Base-by-base conservation (phyloP, 2,329 filamentous ascomycete species). In the Ceratocystis lukuohia region DNA sequence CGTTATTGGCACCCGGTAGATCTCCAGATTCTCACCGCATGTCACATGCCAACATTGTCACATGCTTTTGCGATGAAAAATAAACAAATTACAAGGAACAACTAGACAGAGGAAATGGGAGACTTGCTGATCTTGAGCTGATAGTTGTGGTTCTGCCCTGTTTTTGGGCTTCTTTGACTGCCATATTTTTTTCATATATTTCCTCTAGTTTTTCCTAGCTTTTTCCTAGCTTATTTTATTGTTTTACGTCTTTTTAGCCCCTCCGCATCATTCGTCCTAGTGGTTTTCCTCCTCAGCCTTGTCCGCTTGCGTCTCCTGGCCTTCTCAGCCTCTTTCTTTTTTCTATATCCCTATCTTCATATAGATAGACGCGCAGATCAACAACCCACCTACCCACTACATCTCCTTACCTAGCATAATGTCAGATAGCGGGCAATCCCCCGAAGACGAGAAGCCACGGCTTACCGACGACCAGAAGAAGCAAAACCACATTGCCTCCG, bases 381-480 rank as follows among this genome's bases (percentile, higher is more conserved):
- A 56, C n/a, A 25, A 15, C 33, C 48, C 20, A 17, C 28, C 37
- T 59, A 50, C 20, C 7, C 61, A 30, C 17, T 33, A 28, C n/a
- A 59, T 41, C 41, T 48, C 41, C 2, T 2, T 17, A 20, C 17
- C 10, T 8, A 17, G 7, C 28, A 62, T 7, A 28, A 66, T 66
- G 67, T 68, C 65, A 8, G 65, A 67, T 46, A 65, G 59, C 45
- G 62, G 46, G 15, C 59, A 64, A 28, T 62, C 67, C 20, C 66
- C 66, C 48, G 63, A 69, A 20, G 78, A 81, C 30, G 80, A 80
- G 62, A 81, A 80, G 73, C 78, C 78, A 50, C 78, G 80, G 45
- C 74, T 82, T 41, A 82, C 80, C 5, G 79, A 81, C 67, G 78
- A 80, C 62, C 79, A 82, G 71, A 82, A 82, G 75, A 82, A 82